A percentile compares a stretch with the other conserved stretches of the same genome.
These are phyloP conservation scores for Thalassiosira hispida DNA, from an alignment of 352 stramenopile genomes.

Conservation along the genomic window DNA sequence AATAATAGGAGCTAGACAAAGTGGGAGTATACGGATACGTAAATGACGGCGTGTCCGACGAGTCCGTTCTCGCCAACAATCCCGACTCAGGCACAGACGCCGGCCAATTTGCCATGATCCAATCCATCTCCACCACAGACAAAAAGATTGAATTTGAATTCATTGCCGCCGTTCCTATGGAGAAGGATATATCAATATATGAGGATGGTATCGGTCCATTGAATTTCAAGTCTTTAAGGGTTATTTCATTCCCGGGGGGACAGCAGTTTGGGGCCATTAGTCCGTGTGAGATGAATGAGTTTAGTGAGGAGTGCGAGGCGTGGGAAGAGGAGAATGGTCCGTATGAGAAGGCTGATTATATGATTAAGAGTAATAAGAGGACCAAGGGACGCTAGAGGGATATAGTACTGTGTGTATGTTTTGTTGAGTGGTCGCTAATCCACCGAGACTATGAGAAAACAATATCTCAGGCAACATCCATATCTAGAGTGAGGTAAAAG, in stretches of 20 bases:
- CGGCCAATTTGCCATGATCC: constrained; percentile 83
- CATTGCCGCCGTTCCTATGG: constrained; percentile 77
- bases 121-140: constrained; percentile 64
- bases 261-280: constrained; percentile 83
- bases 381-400: constrained; percentile 74
- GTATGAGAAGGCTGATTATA: constrained; percentile 76
- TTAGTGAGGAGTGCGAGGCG: constrained; percentile 79
- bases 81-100: constrained; percentile 79
- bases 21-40: constrained; percentile 83
- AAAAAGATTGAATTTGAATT: constrained; percentile 84
- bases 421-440: too few relatives aligned
- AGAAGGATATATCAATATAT: constrained; percentile 66
- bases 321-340: constrained; percentile 81
- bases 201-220: constrained; percentile 77
- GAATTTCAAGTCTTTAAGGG: constrained; percentile 69
- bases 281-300: constrained; percentile 86
- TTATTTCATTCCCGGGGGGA: constrained; percentile 80
- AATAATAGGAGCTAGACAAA: constrained; percentile 63
- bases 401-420: too few relatives aligned
- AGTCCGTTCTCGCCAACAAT: constrained; percentile 83
- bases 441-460: too few relatives aligned
- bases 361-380: constrained; percentile 79
- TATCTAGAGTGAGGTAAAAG: too few relatives aligned
- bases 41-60: constrained; percentile 61
- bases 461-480: too few relatives aligned